A percentile compares a stretch with the other conserved stretches of the same genome.
Conservation (phyloP, 495 filamentous ascomycete species). For the Aspergillus nanangensis region DNA sequence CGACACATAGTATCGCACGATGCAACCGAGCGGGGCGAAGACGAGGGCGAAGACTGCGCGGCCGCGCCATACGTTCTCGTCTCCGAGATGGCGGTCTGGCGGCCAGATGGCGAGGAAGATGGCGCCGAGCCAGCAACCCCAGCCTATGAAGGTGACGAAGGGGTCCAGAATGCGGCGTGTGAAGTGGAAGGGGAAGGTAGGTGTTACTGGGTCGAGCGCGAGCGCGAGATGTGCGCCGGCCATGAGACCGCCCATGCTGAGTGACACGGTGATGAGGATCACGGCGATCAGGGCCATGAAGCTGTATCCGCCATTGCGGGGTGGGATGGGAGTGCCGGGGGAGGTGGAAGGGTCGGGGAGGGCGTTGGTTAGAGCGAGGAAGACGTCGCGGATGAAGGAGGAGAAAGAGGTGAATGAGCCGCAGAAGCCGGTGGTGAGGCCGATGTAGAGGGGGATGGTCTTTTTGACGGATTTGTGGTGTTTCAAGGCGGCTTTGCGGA, state of each 20-base stretch:
- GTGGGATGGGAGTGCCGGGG: conserved; percentile 7
- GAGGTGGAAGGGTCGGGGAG: conserved; percentile 46
- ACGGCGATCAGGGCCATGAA: conserved; percentile 76
- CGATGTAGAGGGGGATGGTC: conserved; percentile 84
- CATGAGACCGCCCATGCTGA: conserved; percentile 65
- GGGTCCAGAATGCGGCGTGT: conserved; percentile 61
- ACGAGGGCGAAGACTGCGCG: conserved; percentile 70
- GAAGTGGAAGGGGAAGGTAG: conserved; percentile 53
- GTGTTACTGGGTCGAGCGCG: conserved; percentile 48
- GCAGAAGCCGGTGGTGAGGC: conserved; percentile 90
- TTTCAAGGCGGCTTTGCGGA: conserved; percentile 29
- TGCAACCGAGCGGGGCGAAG: conserved; percentile 80
- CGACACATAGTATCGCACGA: conserved; percentile 56
- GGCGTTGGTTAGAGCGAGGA: conserved; percentile 78
- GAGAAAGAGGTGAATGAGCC: conserved; percentile 92
- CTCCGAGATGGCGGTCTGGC: conserved; percentile 51
- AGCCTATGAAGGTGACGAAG: conserved; percentile 56
- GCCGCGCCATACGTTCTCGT: conserved; percentile 58
- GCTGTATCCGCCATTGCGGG: conserved; percentile 72
- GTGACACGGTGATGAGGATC: conserved; percentile 59
- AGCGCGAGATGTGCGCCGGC: conserved; percentile 76
- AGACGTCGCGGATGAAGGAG: conserved; percentile 78
- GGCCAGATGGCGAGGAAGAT: conserved; percentile 71
- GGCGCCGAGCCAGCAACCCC: conserved; percentile 74
- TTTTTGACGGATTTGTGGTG: conserved; percentile 63